Base-by-base conservation (phyloP, 148 eudicot genomes). In the Vaccinium corymbosum region DNA sequence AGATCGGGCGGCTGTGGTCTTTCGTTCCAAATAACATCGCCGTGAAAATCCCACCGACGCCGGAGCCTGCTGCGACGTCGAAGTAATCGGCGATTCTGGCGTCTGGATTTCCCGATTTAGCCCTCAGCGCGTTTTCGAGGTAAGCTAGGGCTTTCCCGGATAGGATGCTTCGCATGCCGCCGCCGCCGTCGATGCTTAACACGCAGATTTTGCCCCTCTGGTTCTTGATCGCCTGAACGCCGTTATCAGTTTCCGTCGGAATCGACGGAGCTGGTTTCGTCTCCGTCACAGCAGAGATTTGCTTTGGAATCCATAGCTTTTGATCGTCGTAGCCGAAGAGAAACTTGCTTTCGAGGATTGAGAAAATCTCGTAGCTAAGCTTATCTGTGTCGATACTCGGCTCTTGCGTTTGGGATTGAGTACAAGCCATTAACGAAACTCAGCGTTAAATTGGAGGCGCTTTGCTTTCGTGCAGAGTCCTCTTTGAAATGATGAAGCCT, bases 281-380 rank as follows among this genome's bases (percentile, higher is more conserved):
- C 17, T 89, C 91, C 12, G 51, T 49, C 1, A 81, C 77, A 32
- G 93, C 87, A 14, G 90, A 51, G 15, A 92, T 80, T 27, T 90
- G 94, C 68, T 89, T 93, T 2, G 93, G 92, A 27, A 92, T 77
- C 94, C 93, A 92, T 0, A 93, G 82, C 85, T 91, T 92, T 76
- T 90, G 89, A 74, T 94, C 94, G 48, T 92, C 96, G 86, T 94
- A 92, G n/a, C 98, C 98, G 79, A 95, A 95, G 10, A 95, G 74
- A 51, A 94, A 95, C 85, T 94, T 95, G 89, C 90, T 90, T 78
- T 95, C 98, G 1, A 95, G 87, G 46, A 94, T 94, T 0, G 98
- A 94, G 79, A 95, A 95, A 76, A 95, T 95, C 85, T 95, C 98
- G 86, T 95, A 95, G 88, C 98, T 95, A 14, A 95, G 91, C 89